phyloP scores from a whole-genome alignment of 306 rosid genomes.

The Morella rubra region DNA sequence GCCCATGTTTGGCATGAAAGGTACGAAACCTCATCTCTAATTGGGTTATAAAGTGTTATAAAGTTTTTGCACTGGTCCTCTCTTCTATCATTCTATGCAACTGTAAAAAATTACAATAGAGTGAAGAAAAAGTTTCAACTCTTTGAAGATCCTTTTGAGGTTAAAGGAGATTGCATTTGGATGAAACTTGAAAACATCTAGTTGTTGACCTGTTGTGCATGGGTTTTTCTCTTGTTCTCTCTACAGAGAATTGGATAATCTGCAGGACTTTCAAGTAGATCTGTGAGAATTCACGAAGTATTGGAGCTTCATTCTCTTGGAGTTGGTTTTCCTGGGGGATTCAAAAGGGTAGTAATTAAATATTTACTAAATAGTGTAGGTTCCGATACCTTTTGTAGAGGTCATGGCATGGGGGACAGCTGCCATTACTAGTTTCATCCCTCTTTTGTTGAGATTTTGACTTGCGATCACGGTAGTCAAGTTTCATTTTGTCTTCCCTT shows the following conservation, averaged over 20 bases:
- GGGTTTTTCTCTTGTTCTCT: not conserved
- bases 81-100: not conserved
- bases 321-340: not conserved
- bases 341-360: not conserved
- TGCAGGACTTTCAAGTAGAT: not conserved
- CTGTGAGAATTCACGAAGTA: not conserved
- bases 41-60: not conserved
- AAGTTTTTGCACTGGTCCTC: constrained; percentile 13
- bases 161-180: not conserved
- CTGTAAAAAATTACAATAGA: not conserved
- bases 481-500: not conserved
- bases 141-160: not conserved
- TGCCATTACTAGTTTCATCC: not conserved
- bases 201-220: not conserved
- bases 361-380: not conserved
- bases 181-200: not conserved
- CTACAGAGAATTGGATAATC: not conserved
- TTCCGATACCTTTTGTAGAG: not conserved
- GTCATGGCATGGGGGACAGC: not conserved
- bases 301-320: not conserved
- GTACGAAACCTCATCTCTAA: constrained; percentile 32
- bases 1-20: constrained; percentile 99
- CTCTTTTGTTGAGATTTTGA: not conserved
- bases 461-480: not conserved
- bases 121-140: not conserved